Evolutionary conservation across 495 filamentous ascomycete species (phyloP).

Genomic region (Cercophora newfieldiana): DNA sequence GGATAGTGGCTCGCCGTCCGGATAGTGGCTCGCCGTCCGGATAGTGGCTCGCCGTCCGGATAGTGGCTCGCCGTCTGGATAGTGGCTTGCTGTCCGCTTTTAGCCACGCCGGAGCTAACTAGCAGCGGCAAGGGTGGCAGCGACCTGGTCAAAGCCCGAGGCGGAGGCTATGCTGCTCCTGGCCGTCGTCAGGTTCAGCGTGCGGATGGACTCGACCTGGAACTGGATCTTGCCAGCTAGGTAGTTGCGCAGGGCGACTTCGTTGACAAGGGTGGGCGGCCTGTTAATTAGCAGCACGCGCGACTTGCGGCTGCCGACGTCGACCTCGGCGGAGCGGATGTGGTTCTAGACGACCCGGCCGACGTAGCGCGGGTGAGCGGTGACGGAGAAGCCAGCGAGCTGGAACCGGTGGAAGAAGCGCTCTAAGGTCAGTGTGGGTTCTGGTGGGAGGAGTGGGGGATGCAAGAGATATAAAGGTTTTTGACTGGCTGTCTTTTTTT

Average conservation of each 20-base stretch:
- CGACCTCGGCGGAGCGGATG: constrained; percentile 28
- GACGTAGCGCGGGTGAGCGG: background rate
- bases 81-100: too few species aligned
- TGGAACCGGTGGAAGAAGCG: constrained; percentile 19
- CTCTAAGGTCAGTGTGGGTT: constrained; percentile 6
- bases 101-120: too few species aligned
- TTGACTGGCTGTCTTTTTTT: too few species aligned
- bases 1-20: too few species aligned
- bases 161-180: too few species aligned
- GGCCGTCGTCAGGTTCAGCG: too few species aligned
- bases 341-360: constrained; percentile 29
- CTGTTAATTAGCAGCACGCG: constrained; percentile 31
- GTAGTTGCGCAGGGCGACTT: constrained; percentile 19
- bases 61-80: too few species aligned
- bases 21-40: too few species aligned
- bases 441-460: background rate
- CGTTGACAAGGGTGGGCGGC: constrained; percentile 22
- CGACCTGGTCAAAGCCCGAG: too few species aligned
- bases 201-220: constrained; percentile 27
- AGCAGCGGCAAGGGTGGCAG: too few species aligned
- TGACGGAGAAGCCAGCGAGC: constrained; percentile 1
- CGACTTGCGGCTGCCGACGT: constrained; percentile 20
- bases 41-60: too few species aligned
- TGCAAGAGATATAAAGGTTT: background rate
- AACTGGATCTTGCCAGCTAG: constrained; percentile 29